phyloP scores from a whole-genome alignment of 257 asterid species.

The Solanum rostratum region DNA sequence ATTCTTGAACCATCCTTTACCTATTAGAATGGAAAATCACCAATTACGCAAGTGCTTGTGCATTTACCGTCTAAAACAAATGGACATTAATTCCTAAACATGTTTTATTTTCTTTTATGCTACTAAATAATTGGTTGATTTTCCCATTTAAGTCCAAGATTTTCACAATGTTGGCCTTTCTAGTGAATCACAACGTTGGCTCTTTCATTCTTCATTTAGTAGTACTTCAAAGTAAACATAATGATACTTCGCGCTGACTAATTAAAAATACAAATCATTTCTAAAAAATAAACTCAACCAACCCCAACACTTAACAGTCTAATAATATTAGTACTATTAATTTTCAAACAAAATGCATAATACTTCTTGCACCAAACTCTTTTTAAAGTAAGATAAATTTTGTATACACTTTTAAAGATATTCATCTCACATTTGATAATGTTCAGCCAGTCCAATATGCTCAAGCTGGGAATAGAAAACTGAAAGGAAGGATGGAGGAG shows the following conservation, averaged over 20 bases:
- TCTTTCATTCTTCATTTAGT: too few relatives aligned
- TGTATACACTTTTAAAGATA: too few relatives aligned
- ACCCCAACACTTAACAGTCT: too few relatives aligned
- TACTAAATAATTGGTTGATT: not conserved
- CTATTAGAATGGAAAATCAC: constrained; percentile 1
- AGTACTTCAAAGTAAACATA: too few relatives aligned
- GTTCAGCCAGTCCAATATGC: not conserved
- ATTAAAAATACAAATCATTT: too few relatives aligned
- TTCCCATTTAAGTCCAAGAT: not conserved
- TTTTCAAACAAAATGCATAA: too few relatives aligned
- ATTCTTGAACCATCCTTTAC: not conserved
- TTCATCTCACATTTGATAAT: too few relatives aligned
- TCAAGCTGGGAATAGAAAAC: not conserved
- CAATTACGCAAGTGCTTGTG: not conserved
- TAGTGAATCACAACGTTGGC: too few relatives aligned
- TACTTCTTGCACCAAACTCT: not conserved
- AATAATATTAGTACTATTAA: too few relatives aligned
- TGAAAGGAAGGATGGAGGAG: not conserved
- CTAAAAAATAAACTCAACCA: too few relatives aligned
- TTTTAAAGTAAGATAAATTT: not conserved
- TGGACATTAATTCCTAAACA: not conserved
- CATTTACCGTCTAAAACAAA: not conserved
- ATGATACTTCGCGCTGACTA: too few relatives aligned
- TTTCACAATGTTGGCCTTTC: not conserved
- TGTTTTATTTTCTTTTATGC: not conserved